Evolutionary conservation across 2,329 filamentous ascomycete genomes (phyloP), one percentile per base, ranked within the genome.

Genomic region (Coleophoma crateriformis): DNA sequence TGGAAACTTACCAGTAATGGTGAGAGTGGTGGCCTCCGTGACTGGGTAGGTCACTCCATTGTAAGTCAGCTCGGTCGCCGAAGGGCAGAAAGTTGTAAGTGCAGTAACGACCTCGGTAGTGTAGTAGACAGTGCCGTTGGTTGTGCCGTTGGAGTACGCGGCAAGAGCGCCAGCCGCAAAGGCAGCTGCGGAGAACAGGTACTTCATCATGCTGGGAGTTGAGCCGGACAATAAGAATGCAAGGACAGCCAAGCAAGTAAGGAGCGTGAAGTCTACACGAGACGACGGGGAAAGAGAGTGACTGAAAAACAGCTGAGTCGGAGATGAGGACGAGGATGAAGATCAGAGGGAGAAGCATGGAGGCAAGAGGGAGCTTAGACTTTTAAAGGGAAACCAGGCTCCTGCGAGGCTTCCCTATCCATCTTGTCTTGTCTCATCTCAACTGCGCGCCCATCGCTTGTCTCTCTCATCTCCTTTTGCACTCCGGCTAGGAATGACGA

Each of bases 51-150:
- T 87, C 67, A 77, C 74, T 70, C 70, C 73, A 66, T 76, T 78
- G 72, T 85, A 75, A 63, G 77, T 79, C 69, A 88, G 70, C 61
- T 73, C 68, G 61, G 85, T 88, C 57, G 85, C 68, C 58, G 65
- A 74, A 19, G 86, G 84, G 81, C 49, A 46, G 15, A 48, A n/a
- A 17, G 42, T 32, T n/a, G 47, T 19, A 8, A 39, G 37, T 32
- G 39, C 44, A 46, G 48, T 42, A 46, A 54, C 41, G 41, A 44
- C 20, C 27, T 44, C 41, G 22, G 41, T 44, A 32, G 41, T 44
- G 41, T 87, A 90, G 81, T 77, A 88, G 65, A 85, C 90, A 71
- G 78, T 82, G 74, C 80, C 80, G 51, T 73, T 69, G 51, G 81
- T 82, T 57, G 88, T 78, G 58, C 82, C 72, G 75, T 85, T 80